Evolutionary conservation across 2,329 filamentous ascomycete genomes (phyloP), one percentile per base, ranked within the genome.

Genomic region (Paramyrothecium sp.): DNA sequence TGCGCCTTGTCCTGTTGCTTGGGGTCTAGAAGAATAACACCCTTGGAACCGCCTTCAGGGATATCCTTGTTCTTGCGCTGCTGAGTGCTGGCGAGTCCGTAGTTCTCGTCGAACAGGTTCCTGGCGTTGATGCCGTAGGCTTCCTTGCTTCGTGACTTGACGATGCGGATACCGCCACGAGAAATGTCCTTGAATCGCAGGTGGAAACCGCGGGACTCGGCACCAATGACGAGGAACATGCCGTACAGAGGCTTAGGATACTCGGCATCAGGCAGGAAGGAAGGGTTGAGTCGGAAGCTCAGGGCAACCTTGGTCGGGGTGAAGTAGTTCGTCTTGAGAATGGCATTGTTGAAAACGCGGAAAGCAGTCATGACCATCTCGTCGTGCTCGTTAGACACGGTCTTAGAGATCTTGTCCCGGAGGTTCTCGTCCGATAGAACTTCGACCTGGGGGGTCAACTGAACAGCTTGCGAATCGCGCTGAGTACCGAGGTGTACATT

Each of bases 11-110:
- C 92, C 76, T 99, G 95, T 76, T 97, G 92, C 72, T 93, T 89
- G 61, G 91, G 87, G 73, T 99, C 94, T 46, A 99, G 86, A 51
- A 99, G 84, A 59, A 99, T 94, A 57, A 99, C 95, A 78, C 95
- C 95, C 81, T 99, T 99, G 68, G 94, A 96, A 56, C 95, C 95
- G 62, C 95, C 95, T 78, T 99, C 95, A 3, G 95, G 95, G 54
- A 99, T 99, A 69, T 99, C 95, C 81, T 99, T 99, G 84, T 99
- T 99, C 85, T 99, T 99, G 71, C 95, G 91, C 78, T 99, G 95
- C 77, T 99, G 95, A 0, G 95, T 99, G 76, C 96, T 98, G 63
- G 95, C 94, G 60, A 99, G 85, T 62, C 95, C 96, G 77, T 99
- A 99, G 78, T 99, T 99, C 79, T 99, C 95, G 67, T 99, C 95